A percentile compares a stretch with the other conserved stretches of the same genome.
phyloP scores from a whole-genome alignment of 768 basidiomycete species.

The Podaxis sp. region DNA sequence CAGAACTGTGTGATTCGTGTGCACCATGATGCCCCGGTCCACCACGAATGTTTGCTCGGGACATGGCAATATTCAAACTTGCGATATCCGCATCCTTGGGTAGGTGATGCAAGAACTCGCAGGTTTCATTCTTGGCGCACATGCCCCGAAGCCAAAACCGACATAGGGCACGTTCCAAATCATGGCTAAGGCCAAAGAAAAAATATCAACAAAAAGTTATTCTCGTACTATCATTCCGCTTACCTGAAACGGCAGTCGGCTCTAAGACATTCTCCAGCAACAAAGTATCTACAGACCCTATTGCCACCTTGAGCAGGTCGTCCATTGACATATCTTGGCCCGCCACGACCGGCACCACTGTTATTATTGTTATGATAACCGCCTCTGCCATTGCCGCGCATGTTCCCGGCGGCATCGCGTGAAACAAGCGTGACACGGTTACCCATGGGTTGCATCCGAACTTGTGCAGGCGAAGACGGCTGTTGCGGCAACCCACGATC shows the following conservation, averaged over 20 bases:
- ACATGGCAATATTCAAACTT: slow-evolving; percentile 62
- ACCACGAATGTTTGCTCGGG: slow-evolving; percentile 57
- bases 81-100: slow-evolving; percentile 82
- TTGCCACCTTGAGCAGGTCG: slow-evolving; percentile 58
- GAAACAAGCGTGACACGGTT: slow-evolving; percentile 65
- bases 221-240: slow-evolving; percentile 17
- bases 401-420: slow-evolving; percentile 37
- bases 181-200: slow-evolving; percentile 55
- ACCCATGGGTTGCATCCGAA: slow-evolving; percentile 58
- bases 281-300: slow-evolving; percentile 92
- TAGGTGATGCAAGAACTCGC: slow-evolving; percentile 93
- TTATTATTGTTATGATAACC: slow-evolving; percentile 19
- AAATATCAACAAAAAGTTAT: slow-evolving; percentile 10
- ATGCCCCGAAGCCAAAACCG: slow-evolving; percentile 98
- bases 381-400: slow-evolving; percentile 37
- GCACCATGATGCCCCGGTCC: slow-evolving; percentile 29
- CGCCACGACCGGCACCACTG: slow-evolving; percentile 25
- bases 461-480: slow-evolving; percentile 36
- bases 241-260: slow-evolving; percentile 99
- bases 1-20: slow-evolving; percentile 36
- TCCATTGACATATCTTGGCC: slow-evolving; percentile 46
- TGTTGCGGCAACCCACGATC: slow-evolving; percentile 53
- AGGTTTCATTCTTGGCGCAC: slow-evolving; percentile 93
- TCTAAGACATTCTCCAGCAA: slow-evolving; percentile 92
- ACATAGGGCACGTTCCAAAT: slow-evolving; percentile 89